Conservation (phyloP, 2,329 filamentous ascomycete genomes). For the Phoma sp. region DNA sequence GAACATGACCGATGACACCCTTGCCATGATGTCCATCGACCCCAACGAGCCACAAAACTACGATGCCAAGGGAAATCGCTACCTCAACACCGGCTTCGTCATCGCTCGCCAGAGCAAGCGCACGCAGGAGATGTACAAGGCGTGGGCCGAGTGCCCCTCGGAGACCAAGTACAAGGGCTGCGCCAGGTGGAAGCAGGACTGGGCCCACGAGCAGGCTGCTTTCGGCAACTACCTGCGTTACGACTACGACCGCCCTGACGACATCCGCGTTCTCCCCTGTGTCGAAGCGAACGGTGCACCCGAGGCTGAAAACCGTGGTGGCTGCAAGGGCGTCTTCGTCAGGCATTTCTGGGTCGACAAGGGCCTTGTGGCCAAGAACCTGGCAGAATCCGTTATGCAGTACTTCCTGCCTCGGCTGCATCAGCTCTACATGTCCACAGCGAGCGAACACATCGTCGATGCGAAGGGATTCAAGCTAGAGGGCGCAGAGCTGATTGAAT, state of each 20-base stretch:
- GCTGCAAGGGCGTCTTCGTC: conserved; percentile 48
- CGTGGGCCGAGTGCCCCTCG: conserved; percentile 47
- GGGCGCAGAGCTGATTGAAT: conserved; percentile 40
- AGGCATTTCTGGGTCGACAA: conserved; percentile 50
- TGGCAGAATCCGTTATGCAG: conserved; percentile 46
- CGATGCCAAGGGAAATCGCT: conserved; percentile 49
- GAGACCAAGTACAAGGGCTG: conserved; percentile 45
- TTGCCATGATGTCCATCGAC: conserved; percentile 56
- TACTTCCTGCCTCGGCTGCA: conserved; percentile 45
- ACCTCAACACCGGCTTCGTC: conserved; percentile 55
- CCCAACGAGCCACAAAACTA: conserved; percentile 51
- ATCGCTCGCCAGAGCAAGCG: conserved; percentile 50
- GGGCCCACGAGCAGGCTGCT: conserved; percentile 48
- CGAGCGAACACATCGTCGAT: conserved; percentile 40
- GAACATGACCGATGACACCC: conserved; percentile 54
- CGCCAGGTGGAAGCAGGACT: conserved; percentile 43
- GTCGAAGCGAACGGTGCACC: conserved; percentile 48
- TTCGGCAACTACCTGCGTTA: conserved; percentile 49
- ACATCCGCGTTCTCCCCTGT: conserved; percentile 47
- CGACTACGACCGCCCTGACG: conserved; percentile 45
- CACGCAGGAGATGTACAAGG: conserved; percentile 47
- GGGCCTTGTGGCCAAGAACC: conserved; percentile 37
- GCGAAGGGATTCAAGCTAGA: conserved; percentile 43
- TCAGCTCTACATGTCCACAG: conserved; percentile 37
- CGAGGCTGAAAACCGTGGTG: conserved; percentile 40